Base-by-base conservation (phyloP, 441 rosid genomes). In the Jatropha multifida region DNA sequence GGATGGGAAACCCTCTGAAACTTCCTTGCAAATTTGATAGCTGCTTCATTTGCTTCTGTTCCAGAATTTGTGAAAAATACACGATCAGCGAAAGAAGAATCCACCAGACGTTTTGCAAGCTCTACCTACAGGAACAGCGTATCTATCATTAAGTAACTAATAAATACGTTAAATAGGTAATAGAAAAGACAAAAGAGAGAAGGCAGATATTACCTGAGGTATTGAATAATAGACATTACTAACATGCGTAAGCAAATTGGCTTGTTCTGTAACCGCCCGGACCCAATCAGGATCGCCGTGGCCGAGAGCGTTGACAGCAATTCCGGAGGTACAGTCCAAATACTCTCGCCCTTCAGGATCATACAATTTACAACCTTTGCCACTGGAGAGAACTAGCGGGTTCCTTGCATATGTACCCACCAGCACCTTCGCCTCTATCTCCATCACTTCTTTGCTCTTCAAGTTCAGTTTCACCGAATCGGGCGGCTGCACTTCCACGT, bases 1-100 rank as follows among this genome's bases (percentile, higher is more conserved):
- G 96, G 93, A 65, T 85, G 75, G 11, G 81, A 73, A 76, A 83
- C 81, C 73, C 97, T 88, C 83, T 95, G 97, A 59, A 88, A 92
- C 79, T 95, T 95, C 80, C 97, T 84, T 3, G 97, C 87, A 78
- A 95, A 93, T 83, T 95, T 95, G 69, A 95, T 92, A 15, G 99
- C 98, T 41, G 98, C 98, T 85, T 95, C 97, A 79, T 95, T 95
- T 75, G 99, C 97, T 85, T 95, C 98, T 0, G 98, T 86, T 69
- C 99, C 98, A 63, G 98, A 90, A 80, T 93, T 95, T 3, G 93
- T 62, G 80, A 93, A 95, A 80, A 93, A 95, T 26, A 92, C 95
- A 13, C 93, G 86, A 80, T 90, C 95, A 3, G 99, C 98, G 41
- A 93, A 95, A 10, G 94, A 93, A 56, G 67, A 76, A 17, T 83